These are phyloP conservation scores for Backusella sp. DNA, from an alignment of 192 early-diverging fungal species.

Conservation along the genomic window DNA sequence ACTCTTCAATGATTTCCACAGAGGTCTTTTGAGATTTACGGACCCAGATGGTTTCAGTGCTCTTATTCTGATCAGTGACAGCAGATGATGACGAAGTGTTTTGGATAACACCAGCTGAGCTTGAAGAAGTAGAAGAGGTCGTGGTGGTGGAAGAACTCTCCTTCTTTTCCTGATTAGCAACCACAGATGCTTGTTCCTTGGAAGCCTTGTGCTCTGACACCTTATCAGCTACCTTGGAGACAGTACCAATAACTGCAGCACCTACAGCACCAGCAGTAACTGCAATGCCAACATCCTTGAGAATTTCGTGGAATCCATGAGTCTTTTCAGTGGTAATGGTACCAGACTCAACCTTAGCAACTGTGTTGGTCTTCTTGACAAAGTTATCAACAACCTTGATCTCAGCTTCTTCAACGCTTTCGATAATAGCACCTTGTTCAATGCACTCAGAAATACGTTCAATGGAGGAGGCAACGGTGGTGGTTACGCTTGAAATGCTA, in stretches of 20 bases:
- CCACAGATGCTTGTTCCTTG: background rate
- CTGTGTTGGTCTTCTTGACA: conserved; percentile 11
- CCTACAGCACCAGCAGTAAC: conserved; percentile 6
- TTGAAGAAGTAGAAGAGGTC: background rate
- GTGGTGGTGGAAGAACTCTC: background rate
- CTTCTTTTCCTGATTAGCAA: background rate
- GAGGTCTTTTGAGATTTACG: conserved; percentile 6
- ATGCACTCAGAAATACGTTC: conserved; percentile 7
- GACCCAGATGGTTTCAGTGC: background rate
- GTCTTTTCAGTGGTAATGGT: background rate
- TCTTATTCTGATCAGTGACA: conserved; percentile 3
- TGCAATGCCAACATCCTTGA: conserved; percentile 18
- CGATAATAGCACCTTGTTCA: conserved; percentile 13
- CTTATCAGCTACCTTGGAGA: conserved; percentile 2
- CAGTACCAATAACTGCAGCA: conserved; percentile 5
- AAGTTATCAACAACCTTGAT: conserved; percentile 17
- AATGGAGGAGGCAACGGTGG: background rate
- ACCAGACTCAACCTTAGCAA: background rate
- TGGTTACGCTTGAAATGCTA: background rate
- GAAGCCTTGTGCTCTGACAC: background rate
- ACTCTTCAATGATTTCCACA: conserved; percentile 13
- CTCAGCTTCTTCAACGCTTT: conserved; percentile 2
- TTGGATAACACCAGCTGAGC: background rate
- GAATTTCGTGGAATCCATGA: conserved; percentile 4
- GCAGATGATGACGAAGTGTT: background rate